These are phyloP conservation scores for Nyssa sinensis DNA, from an alignment of 148 eudicot species.

Conservation along the genomic window DNA sequence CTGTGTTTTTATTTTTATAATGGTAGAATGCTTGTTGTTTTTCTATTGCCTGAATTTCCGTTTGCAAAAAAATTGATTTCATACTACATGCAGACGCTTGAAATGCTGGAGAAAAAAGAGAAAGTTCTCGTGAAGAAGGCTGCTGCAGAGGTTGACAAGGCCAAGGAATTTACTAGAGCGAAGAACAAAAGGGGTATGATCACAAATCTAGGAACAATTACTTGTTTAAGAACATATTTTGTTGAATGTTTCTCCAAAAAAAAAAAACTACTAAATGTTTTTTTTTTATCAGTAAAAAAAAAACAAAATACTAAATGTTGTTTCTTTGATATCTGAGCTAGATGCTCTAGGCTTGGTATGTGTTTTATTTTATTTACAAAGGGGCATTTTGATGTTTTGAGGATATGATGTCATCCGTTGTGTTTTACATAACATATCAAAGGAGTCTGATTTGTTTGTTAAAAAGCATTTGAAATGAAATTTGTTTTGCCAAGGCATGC, in stretches of 20 bases:
- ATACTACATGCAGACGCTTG: conserved; percentile 55
- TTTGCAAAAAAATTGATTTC: background rate
- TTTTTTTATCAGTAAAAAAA: too few relatives aligned
- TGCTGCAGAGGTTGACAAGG: conserved; percentile 67
- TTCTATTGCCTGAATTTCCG: background rate
- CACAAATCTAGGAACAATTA: background rate
- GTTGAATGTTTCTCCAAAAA: background rate
- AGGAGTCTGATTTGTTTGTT: background rate
- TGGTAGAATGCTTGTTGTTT: background rate
- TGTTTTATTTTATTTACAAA: too few relatives aligned
- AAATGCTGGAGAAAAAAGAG: conserved; percentile 86
- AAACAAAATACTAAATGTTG: background rate
- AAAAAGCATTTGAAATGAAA: too few relatives aligned
- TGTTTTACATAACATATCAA: background rate
- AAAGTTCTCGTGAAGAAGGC: conserved; percentile 67
- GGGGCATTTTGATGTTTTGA: background rate
- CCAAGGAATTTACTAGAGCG: conserved; percentile 68
- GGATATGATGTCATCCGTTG: background rate
- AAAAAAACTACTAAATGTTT: background rate
- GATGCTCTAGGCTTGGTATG: background rate
- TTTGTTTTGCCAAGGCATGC: too few relatives aligned
- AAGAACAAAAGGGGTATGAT: conserved; percentile 75
- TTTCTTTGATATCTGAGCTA: background rate
- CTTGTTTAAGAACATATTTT: background rate
- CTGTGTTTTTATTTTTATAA: background rate